Evolutionary conservation across 1,139 yeast genomes (phyloP), one percentile per base, ranked within the genome.

Genomic region (Zygoascus hellenicus): DNA sequence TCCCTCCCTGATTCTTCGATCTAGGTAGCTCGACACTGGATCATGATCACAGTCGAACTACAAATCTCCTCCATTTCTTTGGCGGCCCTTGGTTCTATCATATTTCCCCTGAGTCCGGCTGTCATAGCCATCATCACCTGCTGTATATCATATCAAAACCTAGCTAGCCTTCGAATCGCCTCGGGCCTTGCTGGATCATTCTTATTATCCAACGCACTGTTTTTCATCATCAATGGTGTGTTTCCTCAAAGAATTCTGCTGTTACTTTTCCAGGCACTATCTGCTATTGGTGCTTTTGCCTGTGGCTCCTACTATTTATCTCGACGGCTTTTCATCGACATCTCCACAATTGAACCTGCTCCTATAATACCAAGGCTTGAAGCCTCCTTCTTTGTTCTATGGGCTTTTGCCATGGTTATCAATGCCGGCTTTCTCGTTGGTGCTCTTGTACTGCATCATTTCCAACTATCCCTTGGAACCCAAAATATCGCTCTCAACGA

Each of bases 11-110:
- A 22, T 9, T 16, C 29, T 16, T 9, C 7, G 26, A 22, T 22
- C 7, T 4, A 4, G 4, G 26, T 22, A 22, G 26, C 7, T 22
- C 29, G 14, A 16, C 31, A 14, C 15, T 14, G 5, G 36, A 16
- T 13, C n/a, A 60, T 60, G 64, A 57, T 60, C 39, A 56, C 53
- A 22, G 56, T 60, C n/a, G 58, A 59, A 42, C 53, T 60, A 26
- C 54, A 54, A 45, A 43, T 60, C 38, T 61, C 63, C 17, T 50
- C 58, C 10, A 48, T 54, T 10, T 57, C 62, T 5, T 32, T 59
- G 16, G 53, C 51, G 13, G 55, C 61, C 2, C 45, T 58, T 13
- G 41, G 32, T 19, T 50, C 51, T 30, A 49, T 49, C 40, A 28
- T 51, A 10, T 6, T 53, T 2, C 49, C 45, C 33, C 30, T 36